Evolutionary conservation across 768 basidiomycete species (phyloP).

Genomic region (Mycena galopus): DNA sequence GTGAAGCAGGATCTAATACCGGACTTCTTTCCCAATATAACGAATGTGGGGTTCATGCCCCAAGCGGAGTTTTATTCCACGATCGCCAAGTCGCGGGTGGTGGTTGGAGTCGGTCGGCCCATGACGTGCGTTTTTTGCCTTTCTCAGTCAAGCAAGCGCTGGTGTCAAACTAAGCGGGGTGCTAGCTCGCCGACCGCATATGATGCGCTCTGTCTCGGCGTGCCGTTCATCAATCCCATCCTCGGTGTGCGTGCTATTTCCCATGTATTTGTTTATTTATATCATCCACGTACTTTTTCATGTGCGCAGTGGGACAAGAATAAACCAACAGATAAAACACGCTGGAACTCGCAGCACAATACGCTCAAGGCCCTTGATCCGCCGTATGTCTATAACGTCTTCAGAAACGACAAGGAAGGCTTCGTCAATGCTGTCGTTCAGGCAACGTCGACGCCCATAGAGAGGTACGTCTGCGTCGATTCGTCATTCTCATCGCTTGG

Average conservation of each 20-base stretch:
- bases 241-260: neutral
- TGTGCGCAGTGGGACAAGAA: conserved; percentile 42
- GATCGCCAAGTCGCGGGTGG: conserved; percentile 13
- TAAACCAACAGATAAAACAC: conserved; percentile 42
- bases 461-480: neutral
- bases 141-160: neutral
- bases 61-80: neutral
- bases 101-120: conserved; percentile 11
- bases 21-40: conserved; percentile 17
- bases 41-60: conserved; percentile 15
- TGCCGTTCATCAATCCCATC: neutral
- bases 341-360: conserved; percentile 50
- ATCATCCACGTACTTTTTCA: neutral
- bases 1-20: neutral
- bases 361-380: conserved; percentile 45
- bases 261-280: neutral
- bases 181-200: neutral
- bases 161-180: neutral
- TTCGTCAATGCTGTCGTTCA: neutral
- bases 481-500: neutral
- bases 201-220: neutral
- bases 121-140: neutral
- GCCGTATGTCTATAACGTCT: conserved; percentile 48
- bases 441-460: neutral
- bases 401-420: no score